These are phyloP conservation scores for Cercospora sp. DNA, from an alignment of 2,329 filamentous ascomycete species.

Conservation along the genomic window DNA sequence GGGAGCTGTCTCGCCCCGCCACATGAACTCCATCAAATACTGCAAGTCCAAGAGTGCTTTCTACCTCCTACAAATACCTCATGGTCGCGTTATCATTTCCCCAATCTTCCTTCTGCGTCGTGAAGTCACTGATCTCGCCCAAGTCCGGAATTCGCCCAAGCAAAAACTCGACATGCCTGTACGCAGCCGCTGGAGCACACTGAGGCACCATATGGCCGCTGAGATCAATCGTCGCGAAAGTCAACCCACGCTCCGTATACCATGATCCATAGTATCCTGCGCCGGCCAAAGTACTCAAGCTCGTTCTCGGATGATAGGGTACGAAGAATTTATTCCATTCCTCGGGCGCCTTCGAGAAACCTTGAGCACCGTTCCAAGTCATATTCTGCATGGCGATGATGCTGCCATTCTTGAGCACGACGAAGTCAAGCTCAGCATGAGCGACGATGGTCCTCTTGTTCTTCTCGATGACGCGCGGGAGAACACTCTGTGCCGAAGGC, in stretches of 20 bases:
- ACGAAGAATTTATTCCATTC: constrained; percentile 64
- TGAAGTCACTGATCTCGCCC: constrained; percentile 41
- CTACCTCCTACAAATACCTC: constrained; percentile 19
- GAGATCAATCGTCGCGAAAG: constrained; percentile 62
- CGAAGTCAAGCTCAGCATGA: constrained; percentile 69
- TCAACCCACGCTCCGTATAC: constrained; percentile 74
- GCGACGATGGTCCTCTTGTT: constrained; percentile 72
- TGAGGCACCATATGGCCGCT: constrained; percentile 64
- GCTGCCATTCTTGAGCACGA: constrained; percentile 68
- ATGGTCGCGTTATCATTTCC: constrained; percentile 32
- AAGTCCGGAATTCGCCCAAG: constrained; percentile 67
- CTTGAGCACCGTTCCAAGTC: constrained; percentile 71
- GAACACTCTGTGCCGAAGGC: constrained; percentile 57
- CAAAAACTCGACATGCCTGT: constrained; percentile 70
- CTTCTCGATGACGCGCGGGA: constrained; percentile 71
- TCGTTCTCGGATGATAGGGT: constrained; percentile 58
- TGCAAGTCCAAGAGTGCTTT: no score
- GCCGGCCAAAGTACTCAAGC: constrained; percentile 54
- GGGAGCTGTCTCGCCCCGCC: neutral
- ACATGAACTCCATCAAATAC: neutral
- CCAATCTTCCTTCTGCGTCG: constrained; percentile 37
- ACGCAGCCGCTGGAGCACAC: constrained; percentile 65
- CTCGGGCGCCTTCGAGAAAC: constrained; percentile 63
- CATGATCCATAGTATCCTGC: constrained; percentile 68
- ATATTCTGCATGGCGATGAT: constrained; percentile 76